Conservation (phyloP, 768 basidiomycete species). For the Serendipita vermifera region DNA sequence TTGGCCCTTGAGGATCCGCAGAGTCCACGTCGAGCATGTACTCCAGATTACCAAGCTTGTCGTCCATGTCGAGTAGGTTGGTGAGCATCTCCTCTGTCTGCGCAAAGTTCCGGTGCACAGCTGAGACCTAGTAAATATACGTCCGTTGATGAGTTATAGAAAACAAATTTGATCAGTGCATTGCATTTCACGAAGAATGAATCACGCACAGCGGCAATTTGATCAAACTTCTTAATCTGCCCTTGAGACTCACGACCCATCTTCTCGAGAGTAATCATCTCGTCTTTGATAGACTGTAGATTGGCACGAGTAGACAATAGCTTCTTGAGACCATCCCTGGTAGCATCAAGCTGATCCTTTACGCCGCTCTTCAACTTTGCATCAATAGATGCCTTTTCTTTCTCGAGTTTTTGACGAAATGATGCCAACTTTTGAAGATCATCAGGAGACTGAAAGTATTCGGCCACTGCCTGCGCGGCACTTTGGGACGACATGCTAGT, state of each 20-base stretch:
- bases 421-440: constrained; percentile 81
- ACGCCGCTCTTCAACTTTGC: constrained; percentile 81
- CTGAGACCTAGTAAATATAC: constrained; percentile 94
- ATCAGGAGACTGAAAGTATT: constrained; percentile 85
- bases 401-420: constrained; percentile 87
- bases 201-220: constrained; percentile 74
- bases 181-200: background rate
- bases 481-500: constrained; percentile 17
- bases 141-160: too few species aligned
- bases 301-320: constrained; percentile 63
- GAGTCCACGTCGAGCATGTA: constrained; percentile 64
- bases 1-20: constrained; percentile 68
- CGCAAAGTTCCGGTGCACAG: constrained; percentile 89
- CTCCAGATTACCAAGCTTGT: constrained; percentile 66
- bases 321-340: constrained; percentile 74
- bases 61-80: constrained; percentile 85
- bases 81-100: constrained; percentile 93
- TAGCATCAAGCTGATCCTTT: constrained; percentile 84
- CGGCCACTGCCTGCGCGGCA: constrained; percentile 74
- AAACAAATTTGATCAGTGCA: too few species aligned
- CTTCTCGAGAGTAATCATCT: constrained; percentile 69
- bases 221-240: constrained; percentile 77
- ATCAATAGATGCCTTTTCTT: constrained; percentile 92
- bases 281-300: constrained; percentile 72
- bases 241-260: constrained; percentile 63